Base-by-base conservation (phyloP, 768 basidiomycete species). In the Lentinula raphanica region DNA sequence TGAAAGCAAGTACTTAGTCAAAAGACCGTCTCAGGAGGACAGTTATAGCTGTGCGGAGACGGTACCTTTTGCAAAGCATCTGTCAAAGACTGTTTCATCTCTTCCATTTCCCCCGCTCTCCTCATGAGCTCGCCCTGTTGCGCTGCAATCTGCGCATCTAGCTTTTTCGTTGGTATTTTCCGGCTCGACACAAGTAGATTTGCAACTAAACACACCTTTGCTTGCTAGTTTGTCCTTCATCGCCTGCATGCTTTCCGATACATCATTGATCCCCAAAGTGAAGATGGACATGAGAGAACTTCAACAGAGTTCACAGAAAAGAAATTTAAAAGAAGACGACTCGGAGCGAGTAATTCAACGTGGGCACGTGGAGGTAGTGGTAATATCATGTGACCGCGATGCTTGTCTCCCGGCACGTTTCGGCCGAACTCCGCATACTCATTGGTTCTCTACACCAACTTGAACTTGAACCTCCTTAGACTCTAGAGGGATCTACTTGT, bases 121-220 rank as follows among this genome's bases (percentile, higher is more conserved):
- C 69, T 76, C 58, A 72, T 66, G 9, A 81, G 64, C 61, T 75
- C 72, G 29, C 73, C 74, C 63, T 78, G 72, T 58, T 79, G 77
- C 28, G 76, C 74, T 31, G 79, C 76, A 64, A 80, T 77, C 58
- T 80, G 76, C 27, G 72, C 68, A 62, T 83, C 81, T 82, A 27
- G 48, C 54, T 63, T 15, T 21, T 45, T 17, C 13, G 29, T 66
- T 49, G 66, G 59, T 31, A 53, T 54, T 49, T 32, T 7, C n/a
- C n/a, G n/a, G n/a, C n/a, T n/a, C n/a, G n/a, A n/a, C n/a, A n/a
- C n/a, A n/a, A n/a, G n/a, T n/a, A n/a, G n/a, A n/a, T n/a, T n/a
- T n/a, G n/a, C n/a, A n/a, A 27, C 38, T 21, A 8, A n/a, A 58
- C 66, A 32, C 44, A 79, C 82, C 82, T 76, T 80, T 79, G 67